Percentiles rank a stretch among this genome's conserved stretches.
phyloP scores from a whole-genome alignment of 306 rosid species.

The Hippophae rhamnoides region DNA sequence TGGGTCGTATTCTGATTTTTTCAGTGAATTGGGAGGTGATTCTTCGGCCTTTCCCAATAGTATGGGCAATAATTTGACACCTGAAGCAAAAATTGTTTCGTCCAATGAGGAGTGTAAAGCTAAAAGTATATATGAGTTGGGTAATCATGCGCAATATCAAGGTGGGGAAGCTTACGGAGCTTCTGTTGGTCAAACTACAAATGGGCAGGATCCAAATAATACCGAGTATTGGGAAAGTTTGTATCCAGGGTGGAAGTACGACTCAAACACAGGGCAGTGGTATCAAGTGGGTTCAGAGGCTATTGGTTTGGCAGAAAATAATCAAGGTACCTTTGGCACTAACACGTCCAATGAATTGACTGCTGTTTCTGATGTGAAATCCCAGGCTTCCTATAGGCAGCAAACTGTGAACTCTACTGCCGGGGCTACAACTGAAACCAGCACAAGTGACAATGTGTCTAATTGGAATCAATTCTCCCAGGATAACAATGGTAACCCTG shows the following conservation, averaged over 20 bases:
- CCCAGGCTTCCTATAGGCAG: slow-evolving; percentile 45
- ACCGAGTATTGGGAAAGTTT: slow-evolving; percentile 61
- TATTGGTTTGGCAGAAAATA: slow-evolving; percentile 20
- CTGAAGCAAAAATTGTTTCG: slow-evolving; percentile 11
- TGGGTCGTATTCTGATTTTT: slow-evolving; percentile 70
- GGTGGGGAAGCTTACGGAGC: slow-evolving; percentile 36
- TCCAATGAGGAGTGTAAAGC: slow-evolving; percentile 19
- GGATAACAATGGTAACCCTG: slow-evolving; percentile 56
- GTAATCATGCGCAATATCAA: slow-evolving; percentile 29
- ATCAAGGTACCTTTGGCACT: slow-evolving; percentile 26
- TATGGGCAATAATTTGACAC: slow-evolving; percentile 14
- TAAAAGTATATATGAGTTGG: slow-evolving; percentile 23
- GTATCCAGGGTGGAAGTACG: slow-evolving; percentile 85
- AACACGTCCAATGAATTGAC: slow-evolving; percentile 29
- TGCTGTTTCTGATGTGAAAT: slow-evolving; percentile 29
- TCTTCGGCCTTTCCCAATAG: slow-evolving; percentile 27
- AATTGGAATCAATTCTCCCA: slow-evolving; percentile 48
- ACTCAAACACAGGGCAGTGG: slow-evolving; percentile 58
- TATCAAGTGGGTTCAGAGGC: slow-evolving; percentile 39
- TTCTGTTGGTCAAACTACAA: slow-evolving; percentile 23
- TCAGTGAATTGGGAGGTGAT: slow-evolving; percentile 50
- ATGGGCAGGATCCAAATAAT: slow-evolving; percentile 44
- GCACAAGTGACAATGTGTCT: slow-evolving; percentile 35
- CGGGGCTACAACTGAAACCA: slow-evolving; percentile 45
- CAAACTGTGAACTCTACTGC: slow-evolving; percentile 39